Percentiles rank a stretch among this genome's conserved stretches.
Conservation (phyloP, 2,329 filamentous ascomycete genomes). For the Pseudogymnoascus sp. region DNA sequence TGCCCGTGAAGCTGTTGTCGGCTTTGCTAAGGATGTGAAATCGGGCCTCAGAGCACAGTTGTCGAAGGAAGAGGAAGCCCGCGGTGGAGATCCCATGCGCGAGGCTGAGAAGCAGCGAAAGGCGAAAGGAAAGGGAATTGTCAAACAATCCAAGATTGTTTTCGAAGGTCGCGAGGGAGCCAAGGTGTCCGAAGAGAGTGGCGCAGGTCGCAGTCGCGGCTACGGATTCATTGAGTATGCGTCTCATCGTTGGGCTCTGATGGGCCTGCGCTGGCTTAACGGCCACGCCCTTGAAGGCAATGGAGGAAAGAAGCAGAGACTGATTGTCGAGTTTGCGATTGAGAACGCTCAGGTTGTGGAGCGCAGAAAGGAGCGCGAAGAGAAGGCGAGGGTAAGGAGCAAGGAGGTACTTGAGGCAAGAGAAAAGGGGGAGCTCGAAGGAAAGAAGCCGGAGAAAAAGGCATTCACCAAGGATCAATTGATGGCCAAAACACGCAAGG, state of each 20-base stretch:
- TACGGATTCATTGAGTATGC: slow-evolving; percentile 98
- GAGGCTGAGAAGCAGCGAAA: slow-evolving; percentile 75
- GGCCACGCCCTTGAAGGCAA: slow-evolving; percentile 56
- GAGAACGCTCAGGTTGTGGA: slow-evolving; percentile 96
- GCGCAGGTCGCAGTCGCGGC: slow-evolving; percentile 76
- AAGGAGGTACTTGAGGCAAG: slow-evolving; percentile 30
- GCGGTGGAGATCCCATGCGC: slow-evolving; percentile 72
- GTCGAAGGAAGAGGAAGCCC: slow-evolving; percentile 79
- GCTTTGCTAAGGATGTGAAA: slow-evolving; percentile 87
- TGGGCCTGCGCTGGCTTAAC: slow-evolving; percentile 92
- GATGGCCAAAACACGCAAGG: slow-evolving; percentile 32
- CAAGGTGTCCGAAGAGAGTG: slow-evolving; percentile 71
- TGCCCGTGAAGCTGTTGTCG: slow-evolving; percentile 85
- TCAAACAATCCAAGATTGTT: slow-evolving; percentile 89
- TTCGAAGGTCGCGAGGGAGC: slow-evolving; percentile 81
- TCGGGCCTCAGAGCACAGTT: slow-evolving; percentile 66
- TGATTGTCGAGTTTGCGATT: slow-evolving; percentile 96
- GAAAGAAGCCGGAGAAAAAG: slow-evolving; percentile 30
- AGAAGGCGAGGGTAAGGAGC: slow-evolving; percentile 40
- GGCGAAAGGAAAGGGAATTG: slow-evolving; percentile 72
- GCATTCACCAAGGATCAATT: slow-evolving; percentile 24
- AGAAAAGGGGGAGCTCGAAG: slow-evolving; percentile 25
- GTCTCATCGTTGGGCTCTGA: slow-evolving; percentile 86
- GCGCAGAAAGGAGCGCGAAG: slow-evolving; percentile 60
- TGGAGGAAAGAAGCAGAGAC: slow-evolving; percentile 72